Evolutionary conservation across 371 early-diverging fungal species (phyloP).

Genomic region (Syncephalastrum sp.): DNA sequence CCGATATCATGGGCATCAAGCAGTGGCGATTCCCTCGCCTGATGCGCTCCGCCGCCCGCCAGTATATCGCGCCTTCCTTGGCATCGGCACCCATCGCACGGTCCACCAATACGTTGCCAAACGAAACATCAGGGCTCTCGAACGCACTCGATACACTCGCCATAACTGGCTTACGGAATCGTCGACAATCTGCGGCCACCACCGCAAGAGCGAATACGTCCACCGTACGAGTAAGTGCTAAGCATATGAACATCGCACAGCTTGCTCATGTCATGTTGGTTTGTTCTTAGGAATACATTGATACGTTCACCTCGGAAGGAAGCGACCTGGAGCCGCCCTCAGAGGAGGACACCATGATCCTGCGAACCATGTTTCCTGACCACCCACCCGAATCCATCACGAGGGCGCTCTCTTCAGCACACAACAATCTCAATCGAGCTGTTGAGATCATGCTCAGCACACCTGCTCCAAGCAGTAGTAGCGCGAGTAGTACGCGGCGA

Average conservation of each 20-base stretch:
- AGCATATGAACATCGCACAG: too few relatives aligned
- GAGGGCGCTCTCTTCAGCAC: constrained; percentile 52
- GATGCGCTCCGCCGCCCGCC: constrained; percentile 24
- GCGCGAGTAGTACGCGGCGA: too few relatives aligned
- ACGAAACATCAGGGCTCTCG: constrained; percentile 4
- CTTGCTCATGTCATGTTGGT: too few relatives aligned
- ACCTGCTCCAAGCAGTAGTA: constrained; percentile 11
- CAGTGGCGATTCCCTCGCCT: constrained; percentile 61
- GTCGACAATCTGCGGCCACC: constrained; percentile 11
- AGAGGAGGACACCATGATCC: constrained; percentile 46
- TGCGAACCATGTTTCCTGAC: constrained; percentile 59
- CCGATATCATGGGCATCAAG: constrained; percentile 59
- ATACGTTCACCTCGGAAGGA: too few relatives aligned
- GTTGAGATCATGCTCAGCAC: constrained; percentile 55
- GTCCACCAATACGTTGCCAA: constrained; percentile 33
- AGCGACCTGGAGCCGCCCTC: constrained; percentile 31
- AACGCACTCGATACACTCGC: constrained; percentile 34
- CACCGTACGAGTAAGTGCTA: too few relatives aligned
- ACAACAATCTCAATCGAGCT: constrained; percentile 57
- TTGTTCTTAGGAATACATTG: too few relatives aligned
- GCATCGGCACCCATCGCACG: constrained; percentile 52
- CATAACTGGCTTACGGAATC: constrained; percentile 28
- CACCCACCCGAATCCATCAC: constrained; percentile 57
- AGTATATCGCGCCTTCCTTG: constrained; percentile 38
- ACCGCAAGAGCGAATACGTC: too few relatives aligned